Evolutionary conservation across 495 filamentous ascomycete species (phyloP), one percentile per base, ranked within the genome.

Genomic region (Aspergillus sclerotiicarbonarius): DNA sequence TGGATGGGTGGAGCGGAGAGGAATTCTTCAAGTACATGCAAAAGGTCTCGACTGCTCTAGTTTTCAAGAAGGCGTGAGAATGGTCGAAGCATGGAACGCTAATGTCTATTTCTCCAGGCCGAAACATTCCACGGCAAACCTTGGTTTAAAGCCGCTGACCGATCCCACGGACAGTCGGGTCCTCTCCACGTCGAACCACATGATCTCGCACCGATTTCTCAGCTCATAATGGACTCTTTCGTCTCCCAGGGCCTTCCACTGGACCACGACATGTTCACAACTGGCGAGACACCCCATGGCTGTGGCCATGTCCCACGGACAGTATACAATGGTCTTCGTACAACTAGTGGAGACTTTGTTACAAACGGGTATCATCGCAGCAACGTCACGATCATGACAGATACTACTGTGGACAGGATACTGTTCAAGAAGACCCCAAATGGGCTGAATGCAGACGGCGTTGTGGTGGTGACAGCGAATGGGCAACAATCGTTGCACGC

Each of bases 1-100:
- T 82, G 47, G 74, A 77, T 0, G 81, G 77, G 12, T 84, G 80
- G 81, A 76, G 72, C 56, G 80, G 81, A 8, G 71, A 81, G 30
- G 76, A 83, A 35, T 75, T 84, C 50, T 85, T 80, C 57, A 62
- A 69, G 4, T 77, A 70, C 25, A 83, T 83, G 78, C 68, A 62
- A 58, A 82, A 82, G 73, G 77, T 78, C 45, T 1, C 8, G n/a
- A 8, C 25, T n/a, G 10, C n/a, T 4, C 52, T 37, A 18, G 8
- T 29, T 37, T 15, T 12, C 18, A 13, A 49, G 15, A 6, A 47
- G 49, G 4, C 31, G 29, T 13, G 13, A n/a, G 46, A 20, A 18
- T 30, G 37, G 45, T 50, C 30, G 3, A 16, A 30, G 10, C 25
- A 6, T 33, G 29, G 21, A 8, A 8, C 1, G 18, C 58, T 60